Conservation (phyloP, 768 basidiomycete species). For the Cyclocybe cylindracea region DNA sequence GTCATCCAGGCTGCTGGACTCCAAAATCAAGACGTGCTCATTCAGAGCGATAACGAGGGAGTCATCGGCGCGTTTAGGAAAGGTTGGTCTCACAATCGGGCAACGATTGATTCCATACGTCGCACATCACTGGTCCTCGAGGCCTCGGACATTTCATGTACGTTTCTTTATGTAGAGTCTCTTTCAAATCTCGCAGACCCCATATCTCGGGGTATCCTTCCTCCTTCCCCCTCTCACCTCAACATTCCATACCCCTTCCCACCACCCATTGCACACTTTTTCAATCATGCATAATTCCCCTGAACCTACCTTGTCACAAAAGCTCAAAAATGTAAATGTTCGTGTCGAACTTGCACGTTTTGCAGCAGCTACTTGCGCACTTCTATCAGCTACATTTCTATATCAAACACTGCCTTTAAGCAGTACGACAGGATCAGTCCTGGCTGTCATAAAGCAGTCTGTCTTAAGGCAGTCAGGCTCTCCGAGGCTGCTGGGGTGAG, state of each 20-base stretch:
- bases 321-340: too few relatives aligned
- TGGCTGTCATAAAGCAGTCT: too few relatives aligned
- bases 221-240: background rate
- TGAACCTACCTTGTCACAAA: too few relatives aligned
- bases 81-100: constrained; percentile 14
- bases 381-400: too few relatives aligned
- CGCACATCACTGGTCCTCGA: background rate
- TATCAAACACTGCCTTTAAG: too few relatives aligned
- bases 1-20: background rate
- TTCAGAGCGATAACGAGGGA: constrained; percentile 36
- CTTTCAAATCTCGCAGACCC: constrained; percentile 8
- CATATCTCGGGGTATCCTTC: constrained; percentile 7
- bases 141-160: background rate
- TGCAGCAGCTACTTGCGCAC: too few relatives aligned
- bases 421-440: too few relatives aligned
- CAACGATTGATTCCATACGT: constrained; percentile 14
- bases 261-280: constrained; percentile 1
- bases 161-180: constrained; percentile 9
- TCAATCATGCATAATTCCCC: constrained; percentile 6
- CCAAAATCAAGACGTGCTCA: constrained; percentile 15
- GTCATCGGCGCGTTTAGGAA: constrained; percentile 29
- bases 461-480: too few relatives aligned
- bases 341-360: too few relatives aligned
- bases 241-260: background rate
- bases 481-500: too few relatives aligned